These are phyloP conservation scores for Hirsutella thompsonii DNA, from an alignment of 2,329 filamentous ascomycete species.

Conservation along the genomic window DNA sequence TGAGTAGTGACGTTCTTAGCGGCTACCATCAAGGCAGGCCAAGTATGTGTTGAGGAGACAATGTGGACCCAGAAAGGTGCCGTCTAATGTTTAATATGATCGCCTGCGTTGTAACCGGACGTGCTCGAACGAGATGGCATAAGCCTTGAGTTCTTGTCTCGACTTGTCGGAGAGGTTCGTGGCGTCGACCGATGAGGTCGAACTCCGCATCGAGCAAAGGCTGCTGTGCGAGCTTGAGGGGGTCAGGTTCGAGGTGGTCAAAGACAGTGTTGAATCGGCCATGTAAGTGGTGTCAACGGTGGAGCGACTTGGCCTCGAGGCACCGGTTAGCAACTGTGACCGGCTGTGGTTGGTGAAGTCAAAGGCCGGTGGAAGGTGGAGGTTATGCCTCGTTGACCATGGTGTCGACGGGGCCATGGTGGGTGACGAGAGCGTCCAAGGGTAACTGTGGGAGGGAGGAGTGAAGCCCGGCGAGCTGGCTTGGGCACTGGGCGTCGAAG, in stretches of 20 bases:
- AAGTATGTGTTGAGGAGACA: neutral
- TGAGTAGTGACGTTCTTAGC: conserved; percentile 5
- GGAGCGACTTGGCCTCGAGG: conserved; percentile 22
- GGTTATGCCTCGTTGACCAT: conserved; percentile 24
- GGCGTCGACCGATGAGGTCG: conserved; percentile 37
- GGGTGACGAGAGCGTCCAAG: conserved; percentile 27
- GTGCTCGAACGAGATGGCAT: conserved; percentile 82
- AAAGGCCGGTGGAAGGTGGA: conserved; percentile 63
- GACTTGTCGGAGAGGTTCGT: conserved; percentile 60
- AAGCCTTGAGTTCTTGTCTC: conserved; percentile 67
- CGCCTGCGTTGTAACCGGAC: conserved; percentile 48
- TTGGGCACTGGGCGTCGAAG: conserved; percentile 41
- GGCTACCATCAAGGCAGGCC: neutral
- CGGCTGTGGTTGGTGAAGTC: conserved; percentile 47
- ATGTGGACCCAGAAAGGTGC: neutral
- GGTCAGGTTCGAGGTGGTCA: conserved; percentile 32
- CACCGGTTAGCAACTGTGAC: conserved; percentile 28
- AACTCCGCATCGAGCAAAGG: conserved; percentile 65
- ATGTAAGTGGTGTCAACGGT: conserved; percentile 15
- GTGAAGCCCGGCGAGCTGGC: conserved; percentile 43
- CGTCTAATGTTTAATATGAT: conserved; percentile 30
- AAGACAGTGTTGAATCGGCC: conserved; percentile 5
- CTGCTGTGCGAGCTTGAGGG: conserved; percentile 76
- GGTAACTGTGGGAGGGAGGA: conserved; percentile 29
- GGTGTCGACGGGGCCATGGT: conserved; percentile 2